These are phyloP conservation scores for Microbotryum violaceum DNA, from an alignment of 1,284 basidiomycete genomes.

Conservation along the genomic window DNA sequence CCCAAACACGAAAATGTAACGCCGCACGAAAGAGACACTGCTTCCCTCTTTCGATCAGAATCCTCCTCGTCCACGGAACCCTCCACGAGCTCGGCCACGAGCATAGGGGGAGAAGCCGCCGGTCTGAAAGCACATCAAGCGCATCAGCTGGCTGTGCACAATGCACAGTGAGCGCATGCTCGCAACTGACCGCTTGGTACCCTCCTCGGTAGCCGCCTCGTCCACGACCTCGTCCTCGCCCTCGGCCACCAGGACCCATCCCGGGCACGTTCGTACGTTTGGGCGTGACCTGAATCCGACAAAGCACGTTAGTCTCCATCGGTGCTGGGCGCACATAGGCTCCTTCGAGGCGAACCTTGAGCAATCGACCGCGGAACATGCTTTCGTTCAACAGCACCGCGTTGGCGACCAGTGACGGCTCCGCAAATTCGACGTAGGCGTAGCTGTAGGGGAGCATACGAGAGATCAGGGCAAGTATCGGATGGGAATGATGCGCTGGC, in stretches of 20 bases:
- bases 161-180: neutral
- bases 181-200: slow-evolving; percentile 44
- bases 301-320: neutral
- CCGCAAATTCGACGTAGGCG: slow-evolving; percentile 98
- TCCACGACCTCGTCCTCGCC: slow-evolving; percentile 54
- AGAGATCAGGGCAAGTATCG: neutral
- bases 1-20: too few species aligned
- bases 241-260: slow-evolving; percentile 54
- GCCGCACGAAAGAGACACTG: too few species aligned
- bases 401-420: slow-evolving; percentile 84
- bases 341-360: slow-evolving; percentile 59
- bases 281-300: slow-evolving; percentile 60
- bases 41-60: too few species aligned
- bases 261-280: slow-evolving; percentile 91
- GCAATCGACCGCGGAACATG: slow-evolving; percentile 81
- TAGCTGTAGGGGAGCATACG: slow-evolving; percentile 53
- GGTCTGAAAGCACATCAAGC: neutral
- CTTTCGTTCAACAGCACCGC: slow-evolving; percentile 94
- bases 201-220: slow-evolving; percentile 67
- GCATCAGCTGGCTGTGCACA: too few species aligned
- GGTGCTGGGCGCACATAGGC: neutral
- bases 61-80: slow-evolving; percentile 18
- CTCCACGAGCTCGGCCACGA: slow-evolving; percentile 11
- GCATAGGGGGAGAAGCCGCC: slow-evolving; percentile 25
- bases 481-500: neutral